phyloP scores from a whole-genome alignment of 148 eudicot species.

The Talinum fruticosum region DNA sequence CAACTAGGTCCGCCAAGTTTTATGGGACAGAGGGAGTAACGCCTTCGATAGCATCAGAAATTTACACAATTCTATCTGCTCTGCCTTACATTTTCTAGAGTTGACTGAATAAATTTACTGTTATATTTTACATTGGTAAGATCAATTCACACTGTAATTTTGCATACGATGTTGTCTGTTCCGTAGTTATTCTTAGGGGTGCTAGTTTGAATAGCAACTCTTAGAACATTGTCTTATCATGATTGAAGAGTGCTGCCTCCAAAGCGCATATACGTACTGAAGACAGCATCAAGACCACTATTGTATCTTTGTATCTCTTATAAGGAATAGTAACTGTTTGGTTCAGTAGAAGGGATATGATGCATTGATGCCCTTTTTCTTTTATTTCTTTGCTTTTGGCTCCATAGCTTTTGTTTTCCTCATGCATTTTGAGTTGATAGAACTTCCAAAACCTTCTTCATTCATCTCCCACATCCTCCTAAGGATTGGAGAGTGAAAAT shows the following conservation, averaged over 20 bases:
- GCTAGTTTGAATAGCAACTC: not conserved
- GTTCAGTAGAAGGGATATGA: not conserved
- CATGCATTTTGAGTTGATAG: not conserved
- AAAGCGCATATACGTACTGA: not conserved
- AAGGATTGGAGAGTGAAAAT: not conserved
- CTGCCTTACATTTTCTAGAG: not conserved
- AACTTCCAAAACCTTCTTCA: no score
- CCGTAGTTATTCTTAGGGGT: not conserved
- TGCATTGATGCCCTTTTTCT: not conserved
- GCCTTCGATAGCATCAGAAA: no score
- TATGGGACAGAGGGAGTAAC: no score
- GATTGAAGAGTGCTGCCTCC: not conserved
- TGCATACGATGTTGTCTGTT: not conserved
- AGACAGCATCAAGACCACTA: not conserved
- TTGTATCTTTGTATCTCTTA: not conserved
- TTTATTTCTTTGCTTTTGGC: not conserved
- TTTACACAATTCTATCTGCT: not conserved
- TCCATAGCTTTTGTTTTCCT: not conserved
- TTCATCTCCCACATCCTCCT: not conserved
- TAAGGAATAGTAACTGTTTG: no score
- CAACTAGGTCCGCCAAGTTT: no score
- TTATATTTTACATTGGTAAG: not conserved
- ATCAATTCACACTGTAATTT: no score
- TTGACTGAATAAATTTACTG: not conserved
- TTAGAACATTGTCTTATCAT: not conserved